Evolutionary conservation across 78 protist species (phyloP).

Genomic region (Mantamonas sphyraenae): DNA sequence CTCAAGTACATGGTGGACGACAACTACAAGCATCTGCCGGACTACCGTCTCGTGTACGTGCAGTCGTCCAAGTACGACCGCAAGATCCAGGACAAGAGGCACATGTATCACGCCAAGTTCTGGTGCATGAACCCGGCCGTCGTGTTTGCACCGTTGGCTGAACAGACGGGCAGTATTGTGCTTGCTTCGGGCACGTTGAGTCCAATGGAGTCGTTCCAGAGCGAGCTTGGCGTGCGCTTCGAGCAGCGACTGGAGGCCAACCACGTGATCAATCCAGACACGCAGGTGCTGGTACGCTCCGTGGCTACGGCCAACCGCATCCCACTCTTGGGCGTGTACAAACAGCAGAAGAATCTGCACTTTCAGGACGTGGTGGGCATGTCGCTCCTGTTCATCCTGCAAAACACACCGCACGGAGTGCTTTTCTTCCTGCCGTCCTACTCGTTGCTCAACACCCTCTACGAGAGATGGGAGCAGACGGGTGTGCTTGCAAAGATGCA

Average conservation of each 20-base stretch:
- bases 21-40: no score
- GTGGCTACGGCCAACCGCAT: not conserved
- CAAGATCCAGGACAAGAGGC: not conserved
- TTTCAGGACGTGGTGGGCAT: conserved; percentile 30
- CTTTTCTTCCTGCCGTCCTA: conserved; percentile 42
- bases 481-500: not conserved
- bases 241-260: conserved; percentile 11
- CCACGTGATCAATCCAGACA: conserved; percentile 16
- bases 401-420: conserved; percentile 16
- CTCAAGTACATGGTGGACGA: no score
- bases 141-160: not conserved
- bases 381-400: not conserved
- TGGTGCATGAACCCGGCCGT: conserved; percentile 44
- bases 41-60: no score
- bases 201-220: conserved; percentile 26
- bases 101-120: not conserved
- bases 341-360: not conserved
- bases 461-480: conserved; percentile 10
- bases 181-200: conserved; percentile 10
- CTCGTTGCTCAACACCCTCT: not conserved
- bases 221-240: conserved; percentile 30
- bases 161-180: not conserved
- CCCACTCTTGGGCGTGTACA: conserved; percentile 7
- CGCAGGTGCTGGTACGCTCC: not conserved
- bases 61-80: no score